A percentile compares a stretch with the other conserved stretches of the same genome.
These are phyloP conservation scores for Penicillium canescens DNA, from an alignment of 495 filamentous ascomycete genomes.

Conservation along the genomic window DNA sequence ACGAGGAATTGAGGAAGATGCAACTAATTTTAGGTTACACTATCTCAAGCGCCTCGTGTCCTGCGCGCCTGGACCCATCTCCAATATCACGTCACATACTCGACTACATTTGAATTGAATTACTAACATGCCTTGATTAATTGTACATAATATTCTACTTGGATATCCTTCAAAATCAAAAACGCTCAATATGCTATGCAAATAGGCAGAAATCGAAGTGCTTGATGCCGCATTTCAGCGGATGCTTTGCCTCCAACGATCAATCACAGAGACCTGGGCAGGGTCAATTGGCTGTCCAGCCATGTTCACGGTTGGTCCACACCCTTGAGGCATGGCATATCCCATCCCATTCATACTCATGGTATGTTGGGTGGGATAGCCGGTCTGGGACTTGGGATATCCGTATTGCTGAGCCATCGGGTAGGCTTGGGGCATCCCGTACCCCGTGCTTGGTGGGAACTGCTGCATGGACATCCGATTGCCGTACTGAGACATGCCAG, in stretches of 20 bases:
- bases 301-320: slow-evolving; percentile 33
- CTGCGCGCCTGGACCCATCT: slow-evolving; percentile 1
- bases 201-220: slow-evolving; percentile 8
- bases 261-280: slow-evolving; percentile 76
- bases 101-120: neutral
- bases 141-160: slow-evolving; percentile 27
- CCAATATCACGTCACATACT: slow-evolving; percentile 5
- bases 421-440: slow-evolving; percentile 16
- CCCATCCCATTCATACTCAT: slow-evolving; percentile 33
- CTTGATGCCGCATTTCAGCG: slow-evolving; percentile 16
- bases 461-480: slow-evolving; percentile 37
- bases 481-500: slow-evolving; percentile 16
- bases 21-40: slow-evolving; percentile 3
- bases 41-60: neutral
- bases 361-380: slow-evolving; percentile 31
- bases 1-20: neutral
- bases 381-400: slow-evolving; percentile 29
- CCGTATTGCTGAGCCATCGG: slow-evolving; percentile 26
- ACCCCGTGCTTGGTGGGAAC: slow-evolving; percentile 24
- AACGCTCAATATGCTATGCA: slow-evolving; percentile 25
- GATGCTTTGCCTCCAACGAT: slow-evolving; percentile 87
- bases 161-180: slow-evolving; percentile 18
- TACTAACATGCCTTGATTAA: neutral
- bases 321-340: slow-evolving; percentile 33
- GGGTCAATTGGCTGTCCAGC: slow-evolving; percentile 43